Conservation (phyloP, 1,139 yeast species). For the Diutina sp. region DNA sequence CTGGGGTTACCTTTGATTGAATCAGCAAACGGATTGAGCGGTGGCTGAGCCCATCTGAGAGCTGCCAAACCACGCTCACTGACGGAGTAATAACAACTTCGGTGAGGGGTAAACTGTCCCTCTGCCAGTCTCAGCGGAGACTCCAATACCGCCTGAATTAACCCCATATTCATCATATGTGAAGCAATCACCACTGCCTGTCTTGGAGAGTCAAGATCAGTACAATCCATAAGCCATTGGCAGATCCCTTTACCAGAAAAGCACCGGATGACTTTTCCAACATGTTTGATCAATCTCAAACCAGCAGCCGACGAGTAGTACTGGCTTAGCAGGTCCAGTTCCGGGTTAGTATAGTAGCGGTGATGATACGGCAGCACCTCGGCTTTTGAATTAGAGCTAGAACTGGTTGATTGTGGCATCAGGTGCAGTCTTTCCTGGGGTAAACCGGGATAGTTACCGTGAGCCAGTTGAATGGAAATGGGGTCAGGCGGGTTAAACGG, state of each 20-base stretch:
- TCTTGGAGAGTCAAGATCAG: conserved; percentile 44
- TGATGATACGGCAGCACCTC: conserved; percentile 58
- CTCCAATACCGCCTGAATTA: conserved; percentile 29
- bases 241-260: conserved; percentile 67
- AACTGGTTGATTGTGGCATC: background rate
- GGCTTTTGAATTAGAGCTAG: background rate
- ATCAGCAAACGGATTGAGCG: background rate
- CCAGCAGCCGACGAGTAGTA: conserved; percentile 65
- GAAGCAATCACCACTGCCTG: conserved; percentile 56
- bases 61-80: background rate
- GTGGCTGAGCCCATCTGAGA: background rate
- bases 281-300: conserved; percentile 39
- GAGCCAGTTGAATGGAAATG: background rate
- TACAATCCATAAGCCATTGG: conserved; percentile 88
- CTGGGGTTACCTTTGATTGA: background rate
- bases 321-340: conserved; percentile 70
- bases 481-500: background rate
- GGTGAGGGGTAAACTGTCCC: background rate
- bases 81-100: background rate
- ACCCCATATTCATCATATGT: conserved; percentile 36
- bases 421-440: background rate
- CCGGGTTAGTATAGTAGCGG: conserved; percentile 76
- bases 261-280: conserved; percentile 19
- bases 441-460: background rate
- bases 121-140: background rate